Conservation (phyloP, 345 rosid species). For the Boechera stricta region DNA sequence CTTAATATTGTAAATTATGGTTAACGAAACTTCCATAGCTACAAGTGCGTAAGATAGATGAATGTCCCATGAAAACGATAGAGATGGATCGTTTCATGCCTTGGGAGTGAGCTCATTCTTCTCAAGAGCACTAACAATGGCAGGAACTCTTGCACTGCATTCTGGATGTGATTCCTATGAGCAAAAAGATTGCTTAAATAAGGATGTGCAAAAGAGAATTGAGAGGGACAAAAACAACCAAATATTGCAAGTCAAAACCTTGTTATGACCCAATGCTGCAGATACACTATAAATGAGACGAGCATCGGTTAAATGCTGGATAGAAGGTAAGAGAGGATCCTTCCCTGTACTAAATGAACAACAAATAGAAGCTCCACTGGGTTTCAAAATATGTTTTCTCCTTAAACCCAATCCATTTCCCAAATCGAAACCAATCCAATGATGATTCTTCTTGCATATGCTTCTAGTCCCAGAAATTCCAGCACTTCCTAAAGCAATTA, state of each 20-base stretch:
- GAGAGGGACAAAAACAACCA: conserved; percentile 9
- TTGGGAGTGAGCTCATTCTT: conserved; percentile 75
- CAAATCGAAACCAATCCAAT: conserved; percentile 14
- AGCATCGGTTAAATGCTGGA: conserved; percentile 53
- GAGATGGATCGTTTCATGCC: conserved; percentile 47
- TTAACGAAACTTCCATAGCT: neutral
- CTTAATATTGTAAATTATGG: neutral
- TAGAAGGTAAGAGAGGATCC: conserved; percentile 43
- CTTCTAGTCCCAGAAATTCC: conserved; percentile 26
- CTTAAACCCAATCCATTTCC: conserved; percentile 23
- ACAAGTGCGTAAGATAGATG: neutral
- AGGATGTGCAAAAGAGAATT: neutral
- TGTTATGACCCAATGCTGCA: conserved; percentile 89
- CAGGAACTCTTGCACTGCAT: conserved; percentile 89
- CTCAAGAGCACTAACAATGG: conserved; percentile 80
- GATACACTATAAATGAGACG: conserved; percentile 75
- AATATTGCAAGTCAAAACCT: conserved; percentile 49
- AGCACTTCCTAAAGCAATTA: conserved; percentile 32
- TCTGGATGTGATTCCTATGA: conserved; percentile 91
- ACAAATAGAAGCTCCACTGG: conserved; percentile 35
- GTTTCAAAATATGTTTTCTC: conserved; percentile 32
- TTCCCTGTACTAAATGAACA: conserved; percentile 51
- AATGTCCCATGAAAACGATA: neutral
- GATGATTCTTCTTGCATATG: conserved; percentile 36
- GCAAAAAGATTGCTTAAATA: conserved; percentile 2